These are phyloP conservation scores for Colletotrichum melonis DNA, from an alignment of 2,329 filamentous ascomycete genomes.

Conservation along the genomic window DNA sequence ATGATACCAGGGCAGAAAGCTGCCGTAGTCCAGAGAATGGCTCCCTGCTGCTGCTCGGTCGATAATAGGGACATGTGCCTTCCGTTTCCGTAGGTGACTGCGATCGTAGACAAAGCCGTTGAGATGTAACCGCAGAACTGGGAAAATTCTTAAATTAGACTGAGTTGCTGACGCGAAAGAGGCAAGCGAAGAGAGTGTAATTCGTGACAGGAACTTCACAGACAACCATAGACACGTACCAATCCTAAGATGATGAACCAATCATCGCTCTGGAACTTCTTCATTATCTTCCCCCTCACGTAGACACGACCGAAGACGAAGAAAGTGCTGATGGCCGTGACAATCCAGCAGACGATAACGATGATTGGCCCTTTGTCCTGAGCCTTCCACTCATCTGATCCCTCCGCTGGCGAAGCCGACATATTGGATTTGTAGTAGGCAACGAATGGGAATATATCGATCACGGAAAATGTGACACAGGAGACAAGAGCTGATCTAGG, in stretches of 20 bases:
- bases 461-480: too few relatives aligned
- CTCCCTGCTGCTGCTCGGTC: constrained; percentile 41
- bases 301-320: constrained; percentile 45
- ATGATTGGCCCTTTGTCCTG: constrained; percentile 46
- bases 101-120: constrained; percentile 47
- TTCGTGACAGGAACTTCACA: too few relatives aligned
- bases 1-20: constrained; percentile 51
- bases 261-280: constrained; percentile 49
- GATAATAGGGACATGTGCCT: constrained; percentile 48
- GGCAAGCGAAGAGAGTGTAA: not conserved
- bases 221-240: constrained; percentile 35
- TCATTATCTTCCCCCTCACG: constrained; percentile 43
- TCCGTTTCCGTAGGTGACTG: constrained; percentile 52
- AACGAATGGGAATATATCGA: too few relatives aligned
- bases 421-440: too few relatives aligned
- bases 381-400: constrained; percentile 10
- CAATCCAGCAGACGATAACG: constrained; percentile 43
- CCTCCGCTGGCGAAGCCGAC: not conserved
- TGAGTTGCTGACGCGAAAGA: not conserved
- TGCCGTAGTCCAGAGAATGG: constrained; percentile 48
- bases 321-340: constrained; percentile 43
- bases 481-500: too few relatives aligned
- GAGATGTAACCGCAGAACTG: constrained; percentile 36
- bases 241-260: constrained; percentile 47
- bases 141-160: not conserved